These are phyloP conservation scores for Aspergillus terreus DNA, from an alignment of 2,329 filamentous ascomycete species.

Conservation along the genomic window DNA sequence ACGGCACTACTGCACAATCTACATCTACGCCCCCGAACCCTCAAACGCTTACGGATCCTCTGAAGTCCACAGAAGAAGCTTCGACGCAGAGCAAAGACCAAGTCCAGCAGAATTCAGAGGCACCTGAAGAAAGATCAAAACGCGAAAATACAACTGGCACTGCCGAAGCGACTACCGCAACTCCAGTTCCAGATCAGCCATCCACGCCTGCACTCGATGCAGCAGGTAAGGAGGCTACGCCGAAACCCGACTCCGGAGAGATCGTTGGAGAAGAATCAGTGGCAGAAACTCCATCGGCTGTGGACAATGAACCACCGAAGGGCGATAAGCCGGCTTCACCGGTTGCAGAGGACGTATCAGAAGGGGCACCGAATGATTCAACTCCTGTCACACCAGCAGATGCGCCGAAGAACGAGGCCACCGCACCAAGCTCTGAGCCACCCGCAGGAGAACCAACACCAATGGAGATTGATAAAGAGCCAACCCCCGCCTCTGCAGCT, in stretches of 20 bases:
- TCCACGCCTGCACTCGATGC: background rate
- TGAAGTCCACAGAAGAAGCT: constrained; percentile 7
- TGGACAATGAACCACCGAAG: background rate
- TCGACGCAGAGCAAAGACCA: constrained; percentile 8
- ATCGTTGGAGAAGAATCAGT: background rate
- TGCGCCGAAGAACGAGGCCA: background rate
- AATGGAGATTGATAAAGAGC: background rate
- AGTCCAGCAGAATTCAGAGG: constrained; percentile 2
- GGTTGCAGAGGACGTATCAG: background rate
- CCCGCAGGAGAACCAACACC: background rate
- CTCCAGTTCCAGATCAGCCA: constrained; percentile 2
- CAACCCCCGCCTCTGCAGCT: background rate
- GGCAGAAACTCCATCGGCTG: background rate
- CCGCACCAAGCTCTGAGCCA: background rate
- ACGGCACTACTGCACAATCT: constrained; percentile 8
- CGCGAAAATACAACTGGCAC: constrained; percentile 4
- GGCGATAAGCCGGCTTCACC: background rate
- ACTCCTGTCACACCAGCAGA: background rate
- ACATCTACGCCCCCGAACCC: constrained; percentile 2
- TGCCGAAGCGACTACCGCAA: background rate
- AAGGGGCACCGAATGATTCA: constrained; percentile 4
- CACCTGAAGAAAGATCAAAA: constrained; percentile 1
- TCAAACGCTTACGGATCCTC: constrained; percentile 4
- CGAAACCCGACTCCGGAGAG: constrained; percentile 1
- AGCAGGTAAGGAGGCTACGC: background rate